Conservation (phyloP, 2,329 filamentous ascomycete genomes). For the Venturia pyrina region DNA sequence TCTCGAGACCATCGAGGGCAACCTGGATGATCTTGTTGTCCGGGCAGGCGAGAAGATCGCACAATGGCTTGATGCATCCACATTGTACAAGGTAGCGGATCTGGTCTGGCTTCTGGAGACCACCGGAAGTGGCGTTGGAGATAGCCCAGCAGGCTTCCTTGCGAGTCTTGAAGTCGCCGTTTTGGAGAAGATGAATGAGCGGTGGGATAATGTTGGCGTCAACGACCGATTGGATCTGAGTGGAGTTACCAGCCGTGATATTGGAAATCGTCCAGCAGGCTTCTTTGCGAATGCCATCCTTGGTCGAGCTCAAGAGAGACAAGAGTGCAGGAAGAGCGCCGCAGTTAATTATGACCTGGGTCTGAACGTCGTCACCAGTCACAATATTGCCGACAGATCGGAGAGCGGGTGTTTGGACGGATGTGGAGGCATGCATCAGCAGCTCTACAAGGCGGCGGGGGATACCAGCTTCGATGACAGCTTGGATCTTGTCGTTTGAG, state of each 20-base stretch:
- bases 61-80: constrained; percentile 95
- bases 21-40: constrained; percentile 99
- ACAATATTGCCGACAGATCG: constrained; percentile 98
- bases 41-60: constrained; percentile 87
- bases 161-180: constrained; percentile 96
- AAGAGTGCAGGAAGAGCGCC: constrained; percentile 86
- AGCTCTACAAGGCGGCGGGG: constrained; percentile 93
- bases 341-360: constrained; percentile 98
- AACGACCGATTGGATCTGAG: constrained; percentile 92
- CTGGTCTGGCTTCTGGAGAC: constrained; percentile 96
- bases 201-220: constrained; percentile 96
- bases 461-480: constrained; percentile 96
- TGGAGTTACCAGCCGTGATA: constrained; percentile 95
- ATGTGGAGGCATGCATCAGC: constrained; percentile 95
- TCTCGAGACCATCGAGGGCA: constrained; percentile 92
- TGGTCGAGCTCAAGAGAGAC: constrained; percentile 87
- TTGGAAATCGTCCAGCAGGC: constrained; percentile 99
- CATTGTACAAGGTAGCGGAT: constrained; percentile 89
- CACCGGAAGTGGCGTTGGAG: constrained; percentile 94
- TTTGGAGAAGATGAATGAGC: constrained; percentile 88
- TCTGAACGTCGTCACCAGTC: constrained; percentile 96
- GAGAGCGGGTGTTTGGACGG: constrained; percentile 92
- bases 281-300: constrained; percentile 98
- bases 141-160: constrained; percentile 99
- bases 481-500: constrained; percentile 98